Evolutionary conservation across 2,329 filamentous ascomycete species (phyloP).

Genomic region (Proliferodiscus dingleyae): DNA sequence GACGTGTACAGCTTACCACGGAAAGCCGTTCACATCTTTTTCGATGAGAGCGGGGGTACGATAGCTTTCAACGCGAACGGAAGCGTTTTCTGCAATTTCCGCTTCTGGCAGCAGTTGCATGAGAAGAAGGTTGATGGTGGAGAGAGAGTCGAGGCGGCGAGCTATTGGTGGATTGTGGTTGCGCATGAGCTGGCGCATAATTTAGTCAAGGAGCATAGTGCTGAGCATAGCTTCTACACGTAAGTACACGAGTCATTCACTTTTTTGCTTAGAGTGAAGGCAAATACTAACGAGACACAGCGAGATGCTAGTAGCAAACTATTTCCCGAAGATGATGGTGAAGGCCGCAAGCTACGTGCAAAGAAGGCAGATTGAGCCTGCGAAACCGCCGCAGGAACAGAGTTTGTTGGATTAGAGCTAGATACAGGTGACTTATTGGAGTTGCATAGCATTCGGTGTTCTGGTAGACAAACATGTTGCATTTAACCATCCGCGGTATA

Average conservation of each 20-base stretch:
- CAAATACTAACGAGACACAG: slow-evolving; percentile 35
- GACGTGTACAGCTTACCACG: slow-evolving; percentile 67
- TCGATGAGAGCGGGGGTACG: slow-evolving; percentile 70
- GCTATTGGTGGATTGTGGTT: slow-evolving; percentile 96
- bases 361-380: background rate
- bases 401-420: slow-evolving; percentile 7
- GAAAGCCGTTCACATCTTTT: slow-evolving; percentile 76
- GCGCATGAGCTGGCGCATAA: slow-evolving; percentile 97
- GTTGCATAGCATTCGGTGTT: background rate
- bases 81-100: slow-evolving; percentile 88
- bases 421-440: background rate
- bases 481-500: background rate
- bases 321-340: slow-evolving; percentile 64
- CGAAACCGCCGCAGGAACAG: background rate
- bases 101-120: slow-evolving; percentile 81
- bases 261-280: background rate
- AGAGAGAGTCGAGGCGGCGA: too few relatives aligned
- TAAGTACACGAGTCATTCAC: slow-evolving; percentile 42
- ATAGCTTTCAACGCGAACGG: slow-evolving; percentile 91
- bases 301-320: slow-evolving; percentile 73
- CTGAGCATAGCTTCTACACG: slow-evolving; percentile 79
- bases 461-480: background rate
- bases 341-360: slow-evolving; percentile 19
- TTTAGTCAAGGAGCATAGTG: slow-evolving; percentile 70
- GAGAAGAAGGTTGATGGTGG: slow-evolving; percentile 61